Conservation (phyloP, 345 rosid genomes). For the Gossypium rotundifolium region DNA sequence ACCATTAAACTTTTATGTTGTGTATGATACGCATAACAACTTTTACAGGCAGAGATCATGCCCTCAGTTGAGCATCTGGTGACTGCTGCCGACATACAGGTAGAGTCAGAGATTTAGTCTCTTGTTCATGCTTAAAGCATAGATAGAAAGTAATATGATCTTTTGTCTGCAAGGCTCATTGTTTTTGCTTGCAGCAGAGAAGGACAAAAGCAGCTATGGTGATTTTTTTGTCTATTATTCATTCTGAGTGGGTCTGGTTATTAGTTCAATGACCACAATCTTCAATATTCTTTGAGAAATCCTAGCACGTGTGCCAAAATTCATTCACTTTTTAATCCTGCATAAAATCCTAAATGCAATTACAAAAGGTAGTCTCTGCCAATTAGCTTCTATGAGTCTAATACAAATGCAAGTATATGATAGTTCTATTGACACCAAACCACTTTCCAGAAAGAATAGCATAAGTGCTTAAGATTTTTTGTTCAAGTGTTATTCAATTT, state of each 20-base stretch:
- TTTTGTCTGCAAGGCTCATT: not conserved
- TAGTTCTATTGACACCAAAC: not conserved
- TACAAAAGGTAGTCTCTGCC: not conserved
- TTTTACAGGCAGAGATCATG: conserved; percentile 80
- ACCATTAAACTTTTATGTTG: conserved; percentile 7
- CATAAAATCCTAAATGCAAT: not conserved
- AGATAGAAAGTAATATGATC: not conserved
- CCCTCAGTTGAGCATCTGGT: conserved; percentile 67
- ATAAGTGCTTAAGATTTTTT: not conserved
- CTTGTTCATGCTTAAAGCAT: conserved; percentile 11
- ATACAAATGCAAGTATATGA: not conserved
- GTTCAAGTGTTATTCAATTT: not conserved
- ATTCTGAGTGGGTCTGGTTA: not conserved
- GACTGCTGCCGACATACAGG: conserved; percentile 77
- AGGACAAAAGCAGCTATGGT: not conserved
- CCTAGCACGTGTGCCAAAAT: not conserved
- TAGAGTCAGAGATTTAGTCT: conserved; percentile 20
- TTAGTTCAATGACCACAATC: not conserved
- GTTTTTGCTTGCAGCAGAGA: not conserved
- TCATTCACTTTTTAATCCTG: not conserved
- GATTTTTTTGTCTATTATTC: not conserved
- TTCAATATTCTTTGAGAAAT: not conserved
- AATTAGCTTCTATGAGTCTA: not conserved
- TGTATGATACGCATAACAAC: not conserved
- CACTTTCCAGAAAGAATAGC: not conserved